Evolutionary conservation across 2,329 filamentous ascomycete genomes (phyloP).

Genomic region (Rutstroemia sp.): DNA sequence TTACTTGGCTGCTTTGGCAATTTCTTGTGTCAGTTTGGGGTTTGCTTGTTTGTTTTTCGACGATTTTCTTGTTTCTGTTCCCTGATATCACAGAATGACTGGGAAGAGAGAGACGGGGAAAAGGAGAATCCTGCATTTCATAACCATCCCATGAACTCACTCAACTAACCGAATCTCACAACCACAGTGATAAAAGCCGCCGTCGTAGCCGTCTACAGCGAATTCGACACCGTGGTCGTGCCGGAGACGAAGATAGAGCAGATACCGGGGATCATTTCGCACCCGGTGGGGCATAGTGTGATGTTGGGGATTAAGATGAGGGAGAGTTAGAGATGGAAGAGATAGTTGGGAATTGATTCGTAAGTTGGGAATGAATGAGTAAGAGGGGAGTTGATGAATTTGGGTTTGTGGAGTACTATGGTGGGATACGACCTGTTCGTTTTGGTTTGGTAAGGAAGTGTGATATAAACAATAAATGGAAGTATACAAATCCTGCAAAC

Average conservation of each 20-base stretch:
- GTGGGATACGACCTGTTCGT: no score
- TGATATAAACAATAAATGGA: no score
- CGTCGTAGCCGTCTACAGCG: constrained; percentile 60
- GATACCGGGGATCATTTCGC: constrained; percentile 34
- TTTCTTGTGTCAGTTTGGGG: neutral
- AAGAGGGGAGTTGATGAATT: no score
- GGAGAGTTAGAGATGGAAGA: neutral
- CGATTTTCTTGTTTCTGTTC: no score
- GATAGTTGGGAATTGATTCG: no score
- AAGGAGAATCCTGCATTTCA: neutral
- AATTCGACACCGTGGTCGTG: constrained; percentile 50
- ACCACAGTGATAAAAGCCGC: constrained; percentile 61
- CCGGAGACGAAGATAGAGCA: constrained; percentile 55
- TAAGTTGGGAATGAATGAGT: no score
- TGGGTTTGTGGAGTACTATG: no score
- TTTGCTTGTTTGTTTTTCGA: no score
- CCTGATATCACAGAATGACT: neutral
- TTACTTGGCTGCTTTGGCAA: neutral
- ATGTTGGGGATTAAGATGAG: neutral
- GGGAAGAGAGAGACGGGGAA: neutral
- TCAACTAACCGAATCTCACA: neutral
- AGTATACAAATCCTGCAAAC: no score
- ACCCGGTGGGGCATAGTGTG: neutral
- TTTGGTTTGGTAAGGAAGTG: no score
- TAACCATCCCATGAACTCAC: no score